Base-by-base conservation (phyloP, 345 rosid species). In the Acer saccharum region DNA sequence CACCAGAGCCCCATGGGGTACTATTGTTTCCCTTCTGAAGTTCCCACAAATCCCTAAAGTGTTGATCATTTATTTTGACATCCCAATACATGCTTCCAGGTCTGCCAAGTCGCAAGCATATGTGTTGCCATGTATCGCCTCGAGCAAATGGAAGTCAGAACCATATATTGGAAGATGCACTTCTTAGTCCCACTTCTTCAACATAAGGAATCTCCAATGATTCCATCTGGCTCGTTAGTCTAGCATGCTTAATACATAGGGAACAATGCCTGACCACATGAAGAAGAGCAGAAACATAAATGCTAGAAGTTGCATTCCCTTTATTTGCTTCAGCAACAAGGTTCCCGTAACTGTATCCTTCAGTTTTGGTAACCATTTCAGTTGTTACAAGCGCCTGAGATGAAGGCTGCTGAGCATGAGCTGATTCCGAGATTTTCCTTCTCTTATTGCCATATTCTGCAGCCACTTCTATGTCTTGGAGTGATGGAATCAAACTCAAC, bases 11-110 rank as follows among this genome's bases (percentile, higher is more conserved):
- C 98, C 98, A 94, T 14, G 92, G 92, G 11, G 92, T 89, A 78
- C 62, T 81, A 73, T 81, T 83, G 85, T 86, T 89, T 75, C 99
- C 99, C 84, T 94, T 94, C 71, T 93, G 98, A 87, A 97, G 98
- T 68, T 93, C 99, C 98, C 98, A 94, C 80, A 97, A 81, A 85
- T 97, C 99, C 83, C 94, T 91, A 80, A 97, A 97, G 84, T 97
- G 97, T 75, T 90, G 98, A 79, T 97, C 98, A 85, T 86, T 94
- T 81, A 97, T 90, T 84, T 94, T 95, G 77, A 95, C 98, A 87
- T 97, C 98, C 99, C 99, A 97, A 80, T 87, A 79, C 97, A 92
- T 97, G 87, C 90, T 93, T 90, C 98, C 99, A 72, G 98, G 98
- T 81, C 93, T 91, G 67, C 99, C 99, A 79, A 94, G 98, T 83